Conservation (phyloP, 31 red algal species). For the Porphyra umbilicalis region DNA sequence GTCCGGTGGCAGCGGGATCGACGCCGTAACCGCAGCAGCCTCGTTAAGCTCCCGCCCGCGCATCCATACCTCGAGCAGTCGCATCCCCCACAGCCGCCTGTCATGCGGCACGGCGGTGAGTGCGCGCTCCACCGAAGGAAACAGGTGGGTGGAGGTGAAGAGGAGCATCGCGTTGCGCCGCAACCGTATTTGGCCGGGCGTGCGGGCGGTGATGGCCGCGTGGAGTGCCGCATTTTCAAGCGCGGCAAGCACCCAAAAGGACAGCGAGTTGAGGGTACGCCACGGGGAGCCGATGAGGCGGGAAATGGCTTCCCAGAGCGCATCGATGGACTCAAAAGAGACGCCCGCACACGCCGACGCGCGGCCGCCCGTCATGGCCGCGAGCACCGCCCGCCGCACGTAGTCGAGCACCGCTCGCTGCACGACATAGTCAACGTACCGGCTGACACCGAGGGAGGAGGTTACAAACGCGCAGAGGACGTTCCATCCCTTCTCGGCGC, state of each 20-base stretch:
- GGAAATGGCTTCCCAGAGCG: constrained; percentile 53
- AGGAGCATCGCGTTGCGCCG: constrained; percentile 34
- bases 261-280: constrained; percentile 59
- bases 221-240: constrained; percentile 50
- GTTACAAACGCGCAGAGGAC: constrained; percentile 57
- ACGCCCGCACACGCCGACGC: constrained; percentile 45
- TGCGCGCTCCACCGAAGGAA: constrained; percentile 30
- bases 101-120: constrained; percentile 31
- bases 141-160: constrained; percentile 41
- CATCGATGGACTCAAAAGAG: constrained; percentile 50
- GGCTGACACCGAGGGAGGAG: constrained; percentile 34
- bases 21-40: constrained; percentile 12
- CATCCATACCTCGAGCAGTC: constrained; percentile 53
- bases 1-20: constrained; percentile 17
- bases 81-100: constrained; percentile 65
- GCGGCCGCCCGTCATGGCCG: constrained; percentile 41
- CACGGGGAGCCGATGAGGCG: constrained; percentile 57
- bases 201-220: constrained; percentile 32
- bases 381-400: constrained; percentile 52
- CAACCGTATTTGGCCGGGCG: constrained; percentile 24
- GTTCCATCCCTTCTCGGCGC: constrained; percentile 51
- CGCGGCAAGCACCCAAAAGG: constrained; percentile 57
- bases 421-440: constrained; percentile 59
- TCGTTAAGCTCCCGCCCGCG: constrained; percentile 39
- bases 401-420: constrained; percentile 59